These are phyloP conservation scores for Pseudonectria buxi DNA, from an alignment of 2,329 filamentous ascomycete genomes.

Conservation along the genomic window DNA sequence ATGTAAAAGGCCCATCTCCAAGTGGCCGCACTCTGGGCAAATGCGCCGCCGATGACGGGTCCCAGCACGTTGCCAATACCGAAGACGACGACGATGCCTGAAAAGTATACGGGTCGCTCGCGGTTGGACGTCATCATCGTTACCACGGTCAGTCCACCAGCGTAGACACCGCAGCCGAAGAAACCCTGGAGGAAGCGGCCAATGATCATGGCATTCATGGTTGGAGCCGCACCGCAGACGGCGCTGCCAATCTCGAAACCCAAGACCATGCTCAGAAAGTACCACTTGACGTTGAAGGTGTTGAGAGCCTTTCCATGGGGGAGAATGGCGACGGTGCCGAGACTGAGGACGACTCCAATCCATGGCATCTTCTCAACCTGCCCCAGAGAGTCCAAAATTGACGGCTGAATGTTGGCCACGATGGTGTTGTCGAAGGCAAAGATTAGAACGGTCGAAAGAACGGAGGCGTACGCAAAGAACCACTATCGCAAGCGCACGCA, in stretches of 20 bases:
- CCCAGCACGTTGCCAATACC: slow-evolving; percentile 36
- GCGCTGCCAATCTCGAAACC: slow-evolving; percentile 22
- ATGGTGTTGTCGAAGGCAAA: slow-evolving; percentile 15
- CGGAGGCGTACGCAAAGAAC: slow-evolving; percentile 1
- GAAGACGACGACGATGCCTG: slow-evolving; percentile 23
- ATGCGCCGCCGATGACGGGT: slow-evolving; percentile 38
- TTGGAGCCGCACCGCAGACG: slow-evolving; percentile 33
- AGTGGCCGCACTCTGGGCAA: slow-evolving; percentile 30
- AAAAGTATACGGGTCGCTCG: slow-evolving; percentile 12
- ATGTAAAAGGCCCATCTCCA: slow-evolving; percentile 37
- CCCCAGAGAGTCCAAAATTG: slow-evolving; percentile 7
- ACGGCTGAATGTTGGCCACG: slow-evolving; percentile 13
- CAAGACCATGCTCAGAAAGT: slow-evolving; percentile 13
- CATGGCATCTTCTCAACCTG: slow-evolving; percentile 11
- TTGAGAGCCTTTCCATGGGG: slow-evolving; percentile 3
- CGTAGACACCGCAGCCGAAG: slow-evolving; percentile 30
- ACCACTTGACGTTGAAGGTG: slow-evolving; percentile 17
- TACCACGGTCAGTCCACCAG: slow-evolving; percentile 7
- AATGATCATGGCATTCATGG: slow-evolving; percentile 37
- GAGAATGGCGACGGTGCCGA: slow-evolving; percentile 1
- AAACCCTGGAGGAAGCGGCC: slow-evolving; percentile 35
- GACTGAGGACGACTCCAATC: slow-evolving; percentile 8
- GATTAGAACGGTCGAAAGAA: slow-evolving; percentile 1
- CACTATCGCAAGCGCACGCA: neutral
- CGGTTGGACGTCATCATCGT: neutral